These are phyloP conservation scores for Volvariella surrecta DNA, from an alignment of 1,284 basidiomycete species.

Conservation along the genomic window DNA sequence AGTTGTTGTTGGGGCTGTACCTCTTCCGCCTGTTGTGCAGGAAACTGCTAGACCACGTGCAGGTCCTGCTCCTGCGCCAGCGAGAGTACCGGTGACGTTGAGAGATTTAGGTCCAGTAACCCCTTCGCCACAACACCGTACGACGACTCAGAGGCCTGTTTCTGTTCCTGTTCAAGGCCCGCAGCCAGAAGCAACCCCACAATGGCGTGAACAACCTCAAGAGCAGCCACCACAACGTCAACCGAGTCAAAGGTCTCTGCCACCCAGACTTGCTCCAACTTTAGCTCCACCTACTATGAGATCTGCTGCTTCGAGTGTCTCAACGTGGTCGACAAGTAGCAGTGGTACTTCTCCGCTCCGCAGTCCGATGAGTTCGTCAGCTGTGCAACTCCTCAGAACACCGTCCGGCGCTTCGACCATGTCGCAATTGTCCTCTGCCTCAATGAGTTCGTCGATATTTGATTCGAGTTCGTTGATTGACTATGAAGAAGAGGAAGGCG, in stretches of 20 bases:
- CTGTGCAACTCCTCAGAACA: constrained; percentile 14
- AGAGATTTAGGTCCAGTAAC: constrained; percentile 3
- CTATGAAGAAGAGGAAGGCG: constrained; percentile 8
- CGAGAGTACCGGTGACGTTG: too few relatives aligned
- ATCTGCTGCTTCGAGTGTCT: not conserved
- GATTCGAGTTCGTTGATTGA: constrained; percentile 23
- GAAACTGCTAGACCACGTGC: constrained; percentile 20
- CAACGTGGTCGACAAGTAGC: constrained; percentile 5
- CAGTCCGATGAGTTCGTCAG: constrained; percentile 6
- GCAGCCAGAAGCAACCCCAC: too few relatives aligned
- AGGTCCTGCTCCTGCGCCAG: constrained; percentile 6
- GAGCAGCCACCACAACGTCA: too few relatives aligned
- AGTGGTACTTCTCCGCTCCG: too few relatives aligned
- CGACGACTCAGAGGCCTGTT: too few relatives aligned
- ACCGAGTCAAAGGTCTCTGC: too few relatives aligned
- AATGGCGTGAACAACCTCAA: too few relatives aligned
- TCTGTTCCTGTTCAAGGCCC: too few relatives aligned
- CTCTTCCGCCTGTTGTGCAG: constrained; percentile 13
- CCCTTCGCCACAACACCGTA: constrained; percentile 7
- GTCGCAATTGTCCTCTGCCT: constrained; percentile 25
- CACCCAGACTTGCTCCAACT: too few relatives aligned
- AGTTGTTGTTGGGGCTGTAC: constrained; percentile 10
- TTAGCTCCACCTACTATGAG: too few relatives aligned
- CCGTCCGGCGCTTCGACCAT: constrained; percentile 21
- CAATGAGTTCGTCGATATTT: constrained; percentile 26